Percentiles rank a stretch among this genome's conserved stretches.
Conservation (phyloP, 148 eudicot genomes). For the Fallopia convolvulus region DNA sequence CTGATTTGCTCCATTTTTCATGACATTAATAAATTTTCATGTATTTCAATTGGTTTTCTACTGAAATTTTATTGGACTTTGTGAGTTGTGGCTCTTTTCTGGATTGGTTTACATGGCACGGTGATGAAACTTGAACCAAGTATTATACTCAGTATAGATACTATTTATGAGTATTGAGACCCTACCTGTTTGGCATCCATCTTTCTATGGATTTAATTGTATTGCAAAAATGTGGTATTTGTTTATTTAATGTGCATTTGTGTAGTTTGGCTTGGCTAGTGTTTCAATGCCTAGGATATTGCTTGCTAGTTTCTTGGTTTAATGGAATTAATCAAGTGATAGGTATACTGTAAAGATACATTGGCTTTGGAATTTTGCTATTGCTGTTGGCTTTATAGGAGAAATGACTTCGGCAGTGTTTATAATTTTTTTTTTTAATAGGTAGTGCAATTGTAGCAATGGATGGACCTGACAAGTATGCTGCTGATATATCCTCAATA, state of each 20-base stretch:
- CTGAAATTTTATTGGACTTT: not conserved
- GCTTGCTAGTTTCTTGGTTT: not conserved
- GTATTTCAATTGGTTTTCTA: not conserved
- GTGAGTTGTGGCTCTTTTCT: not conserved
- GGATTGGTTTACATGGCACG: not conserved
- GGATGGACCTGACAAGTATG: slow-evolving; percentile 35
- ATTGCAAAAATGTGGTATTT: not conserved
- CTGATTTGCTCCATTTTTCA: not conserved
- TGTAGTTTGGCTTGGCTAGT: not conserved
- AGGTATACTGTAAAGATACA: not conserved
- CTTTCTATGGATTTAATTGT: not conserved
- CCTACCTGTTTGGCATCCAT: not conserved
- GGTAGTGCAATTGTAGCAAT: not conserved
- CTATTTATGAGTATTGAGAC: not conserved
- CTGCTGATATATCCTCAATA: slow-evolving; percentile 73
- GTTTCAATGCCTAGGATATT: not conserved
- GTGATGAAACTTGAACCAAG: not conserved
- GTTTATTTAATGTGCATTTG: not conserved
- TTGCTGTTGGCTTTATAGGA: not conserved
- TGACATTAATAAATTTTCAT: not conserved
- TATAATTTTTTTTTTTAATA: not conserved
- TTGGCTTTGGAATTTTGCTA: not conserved
- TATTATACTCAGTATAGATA: not conserved
- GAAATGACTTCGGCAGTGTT: not conserved
- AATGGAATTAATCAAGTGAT: not conserved